These are phyloP conservation scores for Nicotiana paniculata DNA, from an alignment of 257 asterid species.

Conservation along the genomic window DNA sequence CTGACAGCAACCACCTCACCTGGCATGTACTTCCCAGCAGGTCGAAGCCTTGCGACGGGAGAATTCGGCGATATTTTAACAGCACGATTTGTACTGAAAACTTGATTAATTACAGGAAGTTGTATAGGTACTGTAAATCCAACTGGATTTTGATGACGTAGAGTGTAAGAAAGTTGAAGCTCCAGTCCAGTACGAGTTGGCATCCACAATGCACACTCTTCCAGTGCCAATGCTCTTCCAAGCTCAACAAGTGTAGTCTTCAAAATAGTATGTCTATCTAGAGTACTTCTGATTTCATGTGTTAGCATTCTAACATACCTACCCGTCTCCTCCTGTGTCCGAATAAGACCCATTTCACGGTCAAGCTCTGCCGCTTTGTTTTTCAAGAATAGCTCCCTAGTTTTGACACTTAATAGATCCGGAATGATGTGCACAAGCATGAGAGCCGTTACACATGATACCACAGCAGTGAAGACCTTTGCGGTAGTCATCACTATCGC, in stretches of 20 bases:
- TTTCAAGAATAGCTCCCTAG: constrained; percentile 84
- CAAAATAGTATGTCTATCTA: constrained; percentile 88
- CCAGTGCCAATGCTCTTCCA: constrained; percentile 82
- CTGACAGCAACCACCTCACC: constrained; percentile 98
- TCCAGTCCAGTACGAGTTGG: constrained; percentile 89
- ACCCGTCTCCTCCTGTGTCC: constrained; percentile 96
- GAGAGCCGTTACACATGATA: constrained; percentile 93
- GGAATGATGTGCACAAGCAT: constrained; percentile 98
- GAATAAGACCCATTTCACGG: constrained; percentile 94
- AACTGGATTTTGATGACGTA: constrained; percentile 83
- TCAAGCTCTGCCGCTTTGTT: constrained; percentile 95
- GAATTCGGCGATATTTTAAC: constrained; percentile 78
- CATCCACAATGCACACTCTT: constrained; percentile 99
- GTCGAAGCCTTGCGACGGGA: constrained; percentile 78
- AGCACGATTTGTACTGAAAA: constrained; percentile 65
- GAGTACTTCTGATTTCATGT: constrained; percentile 97
- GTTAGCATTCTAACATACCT: constrained; percentile 98
- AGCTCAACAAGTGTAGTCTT: constrained; percentile 92
- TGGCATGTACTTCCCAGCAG: constrained; percentile 69
- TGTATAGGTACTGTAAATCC: constrained; percentile 88
- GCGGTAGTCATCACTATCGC: constrained; percentile 87
- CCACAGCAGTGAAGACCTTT: constrained; percentile 76
- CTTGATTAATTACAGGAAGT: constrained; percentile 68
- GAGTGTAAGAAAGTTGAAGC: constrained; percentile 92
- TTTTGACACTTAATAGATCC: constrained; percentile 87